Percentiles rank a stretch among this genome's conserved stretches.
Evolutionary conservation across 2,329 filamentous ascomycete species (phyloP).

Genomic region (Aspergillus sp.): DNA sequence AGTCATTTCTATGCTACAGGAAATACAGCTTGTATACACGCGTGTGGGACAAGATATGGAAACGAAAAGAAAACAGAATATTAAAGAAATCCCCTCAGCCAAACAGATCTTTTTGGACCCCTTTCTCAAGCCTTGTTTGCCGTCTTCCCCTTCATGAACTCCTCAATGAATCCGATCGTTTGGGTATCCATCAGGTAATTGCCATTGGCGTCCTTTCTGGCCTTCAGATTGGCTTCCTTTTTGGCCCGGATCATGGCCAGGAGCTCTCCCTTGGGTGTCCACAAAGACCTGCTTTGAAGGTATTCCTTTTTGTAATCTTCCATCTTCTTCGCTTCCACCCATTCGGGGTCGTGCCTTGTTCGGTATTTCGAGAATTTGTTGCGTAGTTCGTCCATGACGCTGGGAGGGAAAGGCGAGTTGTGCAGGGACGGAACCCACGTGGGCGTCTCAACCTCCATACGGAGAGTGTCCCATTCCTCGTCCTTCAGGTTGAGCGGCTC

Average conservation of each 20-base stretch:
- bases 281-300: slow-evolving; percentile 45
- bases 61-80: slow-evolving; percentile 4
- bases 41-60: slow-evolving; percentile 5
- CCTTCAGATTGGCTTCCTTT: slow-evolving; percentile 36
- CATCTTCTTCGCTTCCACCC: slow-evolving; percentile 62
- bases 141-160: slow-evolving; percentile 31
- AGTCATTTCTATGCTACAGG: slow-evolving; percentile 28
- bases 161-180: slow-evolving; percentile 37
- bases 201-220: slow-evolving; percentile 36
- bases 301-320: slow-evolving; percentile 54
- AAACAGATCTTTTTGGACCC: background rate
- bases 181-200: slow-evolving; percentile 34
- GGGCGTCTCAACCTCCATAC: slow-evolving; percentile 70
- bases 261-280: slow-evolving; percentile 49
- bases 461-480: slow-evolving; percentile 67
- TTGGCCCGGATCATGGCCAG: slow-evolving; percentile 36
- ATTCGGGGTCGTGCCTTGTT: slow-evolving; percentile 75
- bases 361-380: slow-evolving; percentile 80
- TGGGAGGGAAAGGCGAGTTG: slow-evolving; percentile 71
- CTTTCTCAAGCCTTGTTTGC: slow-evolving; percentile 14
- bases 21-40: slow-evolving; percentile 23
- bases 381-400: slow-evolving; percentile 81
- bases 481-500: slow-evolving; percentile 54
- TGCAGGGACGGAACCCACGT: slow-evolving; percentile 79
- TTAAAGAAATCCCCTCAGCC: slow-evolving; percentile 6